Evolutionary conservation across 1,139 yeast species (phyloP).

Genomic region (Magnusiomyces suaveolens): DNA sequence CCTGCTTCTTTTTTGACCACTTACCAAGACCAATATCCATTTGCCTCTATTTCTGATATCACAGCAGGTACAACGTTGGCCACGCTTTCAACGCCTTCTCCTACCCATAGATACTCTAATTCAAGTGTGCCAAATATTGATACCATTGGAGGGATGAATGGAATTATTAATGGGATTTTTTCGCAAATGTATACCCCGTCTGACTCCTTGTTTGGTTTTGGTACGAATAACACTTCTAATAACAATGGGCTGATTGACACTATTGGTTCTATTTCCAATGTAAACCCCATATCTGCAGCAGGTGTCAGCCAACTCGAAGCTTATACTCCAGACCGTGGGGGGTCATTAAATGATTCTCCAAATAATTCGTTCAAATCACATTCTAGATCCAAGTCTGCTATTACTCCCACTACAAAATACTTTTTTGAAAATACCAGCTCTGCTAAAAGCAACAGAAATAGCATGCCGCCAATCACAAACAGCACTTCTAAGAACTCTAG

Average conservation of each 20-base stretch:
- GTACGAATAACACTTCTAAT: not conserved
- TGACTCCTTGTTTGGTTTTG: slow-evolving; percentile 3
- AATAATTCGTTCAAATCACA: not conserved
- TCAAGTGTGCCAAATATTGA: slow-evolving; percentile 11
- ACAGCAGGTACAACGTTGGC: slow-evolving; percentile 5
- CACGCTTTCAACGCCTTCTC: slow-evolving; percentile 21
- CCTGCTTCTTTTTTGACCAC: not conserved
- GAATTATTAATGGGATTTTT: not conserved
- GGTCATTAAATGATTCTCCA: not conserved
- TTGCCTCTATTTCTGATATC: slow-evolving; percentile 3
- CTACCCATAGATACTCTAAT: slow-evolving; percentile 38
- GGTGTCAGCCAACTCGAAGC: slow-evolving; percentile 50
- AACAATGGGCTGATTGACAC: not conserved
- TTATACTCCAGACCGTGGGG: slow-evolving; percentile 71
- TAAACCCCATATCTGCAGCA: slow-evolving; percentile 33
- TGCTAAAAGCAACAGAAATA: not conserved
- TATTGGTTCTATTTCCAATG: slow-evolving; percentile 17
- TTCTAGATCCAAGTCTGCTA: not conserved
- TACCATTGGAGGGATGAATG: not conserved
- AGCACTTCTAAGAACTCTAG: not conserved
- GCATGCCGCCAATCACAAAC: not conserved
- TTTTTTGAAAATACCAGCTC: slow-evolving; percentile 1
- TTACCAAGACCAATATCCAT: slow-evolving; percentile 3
- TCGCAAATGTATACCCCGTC: not conserved
- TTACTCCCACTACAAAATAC: not conserved